Percentiles rank a stretch among this genome's conserved stretches.
Conservation (phyloP, 768 basidiomycete species). For the Rhizopogon sp. region DNA sequence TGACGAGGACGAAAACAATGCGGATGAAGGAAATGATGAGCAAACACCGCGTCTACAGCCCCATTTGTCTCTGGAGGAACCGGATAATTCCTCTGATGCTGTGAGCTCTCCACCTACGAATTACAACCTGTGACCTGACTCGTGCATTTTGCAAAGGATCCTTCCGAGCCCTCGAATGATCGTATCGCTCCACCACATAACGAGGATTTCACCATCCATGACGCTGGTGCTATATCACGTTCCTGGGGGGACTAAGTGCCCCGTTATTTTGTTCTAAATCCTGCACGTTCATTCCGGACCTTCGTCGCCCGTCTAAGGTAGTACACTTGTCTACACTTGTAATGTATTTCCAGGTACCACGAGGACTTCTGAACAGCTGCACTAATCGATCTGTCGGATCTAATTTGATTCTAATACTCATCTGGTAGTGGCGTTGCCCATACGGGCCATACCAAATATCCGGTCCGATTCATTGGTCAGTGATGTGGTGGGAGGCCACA, state of each 20-base stretch:
- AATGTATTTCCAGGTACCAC: conserved; percentile 25
- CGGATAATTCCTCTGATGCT: neutral
- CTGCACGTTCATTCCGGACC: conserved; percentile 28
- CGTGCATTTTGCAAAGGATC: conserved; percentile 5
- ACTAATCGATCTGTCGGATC: conserved; percentile 22
- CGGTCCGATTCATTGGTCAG: conserved; percentile 1
- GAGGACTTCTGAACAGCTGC: conserved; percentile 20
- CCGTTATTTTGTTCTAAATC: conserved; percentile 6
- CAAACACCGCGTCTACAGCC: conserved; percentile 1
- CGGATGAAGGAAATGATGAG: conserved; percentile 1
- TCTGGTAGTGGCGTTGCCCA: neutral
- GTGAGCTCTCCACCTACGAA: neutral
- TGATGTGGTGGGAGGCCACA: neutral
- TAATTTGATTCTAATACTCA: conserved; percentile 12
- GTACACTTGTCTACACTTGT: conserved; percentile 8
- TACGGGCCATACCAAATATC: neutral
- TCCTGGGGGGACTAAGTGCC: conserved; percentile 27
- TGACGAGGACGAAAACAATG: neutral
- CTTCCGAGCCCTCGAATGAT: conserved; percentile 8
- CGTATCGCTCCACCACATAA: conserved; percentile 7
- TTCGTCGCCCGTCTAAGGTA: conserved; percentile 14
- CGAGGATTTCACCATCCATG: conserved; percentile 24
- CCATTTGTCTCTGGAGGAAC: conserved; percentile 2
- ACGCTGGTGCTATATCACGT: conserved; percentile 29
- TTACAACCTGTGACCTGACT: conserved; percentile 5